Evolutionary conservation across 176 grass and related monocot genomes (phyloP).

Genomic region (Echinochloa phyllopogon): DNA sequence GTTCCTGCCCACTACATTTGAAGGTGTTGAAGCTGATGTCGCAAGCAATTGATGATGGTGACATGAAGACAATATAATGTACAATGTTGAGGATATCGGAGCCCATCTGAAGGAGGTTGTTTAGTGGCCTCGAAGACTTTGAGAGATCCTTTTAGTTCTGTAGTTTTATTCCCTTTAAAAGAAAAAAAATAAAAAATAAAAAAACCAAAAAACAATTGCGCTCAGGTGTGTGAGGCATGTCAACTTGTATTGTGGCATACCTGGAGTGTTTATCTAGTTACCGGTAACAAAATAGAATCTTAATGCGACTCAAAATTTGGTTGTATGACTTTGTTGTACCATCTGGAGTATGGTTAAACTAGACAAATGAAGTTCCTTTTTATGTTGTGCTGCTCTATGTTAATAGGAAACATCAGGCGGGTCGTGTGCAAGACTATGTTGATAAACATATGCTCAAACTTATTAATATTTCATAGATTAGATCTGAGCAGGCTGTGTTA

Average conservation of each 20-base stretch:
- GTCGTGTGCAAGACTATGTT: no score
- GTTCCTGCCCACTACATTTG: constrained; percentile 3
- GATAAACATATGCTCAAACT: not conserved
- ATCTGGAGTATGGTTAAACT: not conserved
- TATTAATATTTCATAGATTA: no score
- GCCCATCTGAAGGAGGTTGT: not conserved
- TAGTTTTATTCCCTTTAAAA: not conserved
- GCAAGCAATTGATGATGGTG: not conserved
- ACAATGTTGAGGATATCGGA: not conserved
- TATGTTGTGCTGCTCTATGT: not conserved
- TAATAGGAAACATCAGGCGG: not conserved
- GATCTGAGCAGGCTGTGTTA: not conserved
- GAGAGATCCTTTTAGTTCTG: not conserved
- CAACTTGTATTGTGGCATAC: not conserved
- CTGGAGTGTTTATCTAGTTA: constrained; percentile 29
- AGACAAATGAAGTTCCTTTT: not conserved
- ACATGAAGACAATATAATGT: constrained; percentile 5
- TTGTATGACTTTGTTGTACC: not conserved
- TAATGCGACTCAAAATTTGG: not conserved
- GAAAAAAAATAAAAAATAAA: not conserved
- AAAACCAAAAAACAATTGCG: not conserved
- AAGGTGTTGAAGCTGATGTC: constrained; percentile 25
- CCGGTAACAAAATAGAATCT: not conserved
- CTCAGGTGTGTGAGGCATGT: constrained; percentile 14
- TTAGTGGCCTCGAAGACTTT: constrained; percentile 7